These are phyloP conservation scores for Microdochium bolleyi DNA, from an alignment of 2,329 filamentous ascomycete genomes.

Conservation along the genomic window DNA sequence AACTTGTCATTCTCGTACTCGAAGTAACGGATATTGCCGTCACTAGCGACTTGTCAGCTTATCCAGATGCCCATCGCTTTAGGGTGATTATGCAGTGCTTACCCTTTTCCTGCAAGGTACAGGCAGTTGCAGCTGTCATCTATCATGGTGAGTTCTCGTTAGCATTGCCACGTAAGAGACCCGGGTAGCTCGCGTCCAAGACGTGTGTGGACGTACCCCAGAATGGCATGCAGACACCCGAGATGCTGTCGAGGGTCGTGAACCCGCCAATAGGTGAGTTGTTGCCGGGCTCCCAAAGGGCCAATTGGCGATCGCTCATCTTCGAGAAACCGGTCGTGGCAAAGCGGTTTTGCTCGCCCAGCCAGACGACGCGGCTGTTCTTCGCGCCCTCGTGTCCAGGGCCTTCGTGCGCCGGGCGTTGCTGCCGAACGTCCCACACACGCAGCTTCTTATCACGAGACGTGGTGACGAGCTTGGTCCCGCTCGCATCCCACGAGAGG, in stretches of 20 bases:
- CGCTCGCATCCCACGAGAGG: slow-evolving; percentile 89
- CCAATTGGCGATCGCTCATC: slow-evolving; percentile 96
- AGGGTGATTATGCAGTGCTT: slow-evolving; percentile 25
- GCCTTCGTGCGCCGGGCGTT: slow-evolving; percentile 77
- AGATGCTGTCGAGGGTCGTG: slow-evolving; percentile 86
- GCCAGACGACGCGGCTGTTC: slow-evolving; percentile 94
- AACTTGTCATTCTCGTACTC: slow-evolving; percentile 99
- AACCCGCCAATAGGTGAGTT: slow-evolving; percentile 86
- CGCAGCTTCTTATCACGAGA: slow-evolving; percentile 97
- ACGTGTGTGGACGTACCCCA: slow-evolving; percentile 54
- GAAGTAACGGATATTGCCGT: slow-evolving; percentile 98
- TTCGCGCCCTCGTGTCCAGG: slow-evolving; percentile 87
- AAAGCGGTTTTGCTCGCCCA: slow-evolving; percentile 93
- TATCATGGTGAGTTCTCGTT: slow-evolving; percentile 20
- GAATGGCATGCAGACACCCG: slow-evolving; percentile 98
- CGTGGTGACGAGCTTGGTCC: slow-evolving; percentile 80
- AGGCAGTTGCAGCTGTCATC: slow-evolving; percentile 90
- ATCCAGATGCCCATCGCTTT: slow-evolving; percentile 11
- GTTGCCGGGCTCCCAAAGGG: slow-evolving; percentile 86
- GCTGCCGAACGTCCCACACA: slow-evolving; percentile 94
- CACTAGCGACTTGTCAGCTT: slow-evolving; percentile 41
- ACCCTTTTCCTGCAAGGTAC: slow-evolving; percentile 97
- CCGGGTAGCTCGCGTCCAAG: neutral
- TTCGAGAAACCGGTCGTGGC: slow-evolving; percentile 95
- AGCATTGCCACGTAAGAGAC: slow-evolving; percentile 11